Conservation (phyloP, 208 protist species). For the Naegleria gruberi region DNA sequence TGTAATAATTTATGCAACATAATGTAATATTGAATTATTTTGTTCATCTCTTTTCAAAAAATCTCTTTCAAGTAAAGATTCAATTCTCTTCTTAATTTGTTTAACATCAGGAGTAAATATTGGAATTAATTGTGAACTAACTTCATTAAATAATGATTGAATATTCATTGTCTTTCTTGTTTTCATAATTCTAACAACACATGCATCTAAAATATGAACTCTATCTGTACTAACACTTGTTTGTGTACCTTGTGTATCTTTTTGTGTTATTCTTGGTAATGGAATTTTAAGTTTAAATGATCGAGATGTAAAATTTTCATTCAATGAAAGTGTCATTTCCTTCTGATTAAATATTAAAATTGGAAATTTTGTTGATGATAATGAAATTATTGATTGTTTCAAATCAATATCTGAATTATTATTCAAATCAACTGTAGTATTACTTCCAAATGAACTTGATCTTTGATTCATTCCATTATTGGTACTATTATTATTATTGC, state of each 20-base stretch:
- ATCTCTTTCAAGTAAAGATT: conserved; percentile 30
- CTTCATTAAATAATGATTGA: neutral
- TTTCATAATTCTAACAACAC: conserved; percentile 35
- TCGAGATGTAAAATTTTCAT: neutral
- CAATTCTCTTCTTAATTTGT: conserved; percentile 28
- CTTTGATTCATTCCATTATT: conserved; percentile 30
- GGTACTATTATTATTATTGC: neutral
- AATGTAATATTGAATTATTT: neutral
- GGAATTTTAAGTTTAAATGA: neutral
- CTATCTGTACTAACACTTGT: neutral
- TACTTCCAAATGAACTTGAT: conserved; percentile 30
- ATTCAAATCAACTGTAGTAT: conserved; percentile 39
- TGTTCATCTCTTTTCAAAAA: conserved; percentile 21
- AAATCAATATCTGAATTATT: neutral
- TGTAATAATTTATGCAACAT: neutral
- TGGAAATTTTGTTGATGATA: neutral
- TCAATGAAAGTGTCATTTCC: neutral
- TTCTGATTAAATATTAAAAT: neutral
- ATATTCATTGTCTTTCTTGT: conserved; percentile 23
- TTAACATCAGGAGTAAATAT: conserved; percentile 21
- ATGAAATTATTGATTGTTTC: neutral
- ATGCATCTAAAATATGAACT: conserved; percentile 13
- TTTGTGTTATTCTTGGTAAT: neutral
- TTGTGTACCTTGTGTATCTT: neutral
- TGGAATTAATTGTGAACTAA: neutral